These are phyloP conservation scores for Colletotrichum shisoi DNA, from an alignment of 2,329 filamentous ascomycete genomes.

Conservation along the genomic window DNA sequence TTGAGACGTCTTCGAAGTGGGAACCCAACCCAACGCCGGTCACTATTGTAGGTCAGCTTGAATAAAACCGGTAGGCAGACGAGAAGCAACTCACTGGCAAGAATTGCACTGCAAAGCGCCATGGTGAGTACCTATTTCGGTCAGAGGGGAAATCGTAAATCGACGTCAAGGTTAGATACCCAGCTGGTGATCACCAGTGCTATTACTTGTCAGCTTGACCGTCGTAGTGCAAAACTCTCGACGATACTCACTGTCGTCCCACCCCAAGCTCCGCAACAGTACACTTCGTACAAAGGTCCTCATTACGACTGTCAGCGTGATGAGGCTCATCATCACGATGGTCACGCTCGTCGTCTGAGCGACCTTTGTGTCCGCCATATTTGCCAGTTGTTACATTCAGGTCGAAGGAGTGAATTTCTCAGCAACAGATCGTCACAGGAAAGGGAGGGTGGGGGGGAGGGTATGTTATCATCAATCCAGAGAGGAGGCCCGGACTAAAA, in stretches of 20 bases:
- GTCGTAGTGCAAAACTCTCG: neutral
- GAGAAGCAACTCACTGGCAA: constrained; percentile 28
- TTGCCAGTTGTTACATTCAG: constrained; percentile 30
- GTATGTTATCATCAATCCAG: constrained; percentile 24
- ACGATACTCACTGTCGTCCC: constrained; percentile 38
- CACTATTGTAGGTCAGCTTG: constrained; percentile 27
- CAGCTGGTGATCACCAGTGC: constrained; percentile 37
- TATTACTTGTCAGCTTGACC: constrained; percentile 20
- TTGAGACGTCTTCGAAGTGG: constrained; percentile 34
- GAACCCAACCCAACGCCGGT: constrained; percentile 37
- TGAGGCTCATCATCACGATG: constrained; percentile 32
- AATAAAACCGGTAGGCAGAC: too few species aligned
- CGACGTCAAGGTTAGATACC: constrained; percentile 6
- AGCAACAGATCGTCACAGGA: constrained; percentile 1
- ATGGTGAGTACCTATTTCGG: constrained; percentile 32
- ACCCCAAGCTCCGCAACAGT: constrained; percentile 33
- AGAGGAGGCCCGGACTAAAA: neutral
- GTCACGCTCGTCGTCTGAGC: constrained; percentile 33
- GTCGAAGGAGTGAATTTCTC: constrained; percentile 25
- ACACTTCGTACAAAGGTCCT: constrained; percentile 36
- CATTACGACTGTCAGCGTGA: constrained; percentile 31
- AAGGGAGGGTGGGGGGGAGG: constrained; percentile 6
- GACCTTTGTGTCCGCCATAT: constrained; percentile 37
- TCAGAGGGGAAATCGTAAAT: neutral
- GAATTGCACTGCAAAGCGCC: constrained; percentile 36